A percentile compares a stretch with the other conserved stretches of the same genome.
Evolutionary conservation across 805 yeast genomes (phyloP).

Genomic region (Wickerhamomyces hampshirensis): DNA sequence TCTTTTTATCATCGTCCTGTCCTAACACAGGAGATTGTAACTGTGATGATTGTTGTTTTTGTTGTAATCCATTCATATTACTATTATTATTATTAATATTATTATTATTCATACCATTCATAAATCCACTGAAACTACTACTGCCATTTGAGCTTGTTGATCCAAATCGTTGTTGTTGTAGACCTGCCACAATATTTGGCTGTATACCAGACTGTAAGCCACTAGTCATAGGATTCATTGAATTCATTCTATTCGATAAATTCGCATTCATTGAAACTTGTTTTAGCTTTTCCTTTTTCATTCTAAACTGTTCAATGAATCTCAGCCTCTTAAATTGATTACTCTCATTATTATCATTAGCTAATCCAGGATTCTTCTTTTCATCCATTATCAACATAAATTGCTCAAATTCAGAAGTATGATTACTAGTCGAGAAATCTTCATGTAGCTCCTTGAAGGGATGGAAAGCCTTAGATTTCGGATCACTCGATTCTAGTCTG

Average conservation of each 20-base stretch:
- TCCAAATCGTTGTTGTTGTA: conserved; percentile 22
- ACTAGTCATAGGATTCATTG: background rate
- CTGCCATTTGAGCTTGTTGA: conserved; percentile 25
- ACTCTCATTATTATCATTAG: conserved; percentile 24
- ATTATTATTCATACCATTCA: no score
- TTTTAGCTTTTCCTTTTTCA: conserved; percentile 53
- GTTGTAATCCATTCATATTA: conserved; percentile 20
- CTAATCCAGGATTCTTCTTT: conserved; percentile 31
- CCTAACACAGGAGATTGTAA: conserved; percentile 15
- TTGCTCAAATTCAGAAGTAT: conserved; percentile 83
- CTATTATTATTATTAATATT: conserved; percentile 25
- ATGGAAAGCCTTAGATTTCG: conserved; percentile 34
- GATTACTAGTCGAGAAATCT: conserved; percentile 53
- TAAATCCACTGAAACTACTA: no score
- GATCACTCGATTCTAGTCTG: conserved; percentile 35
- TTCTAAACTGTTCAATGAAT: conserved; percentile 81
- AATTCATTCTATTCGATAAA: conserved; percentile 14
- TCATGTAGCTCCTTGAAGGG: conserved; percentile 54
- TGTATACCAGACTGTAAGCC: conserved; percentile 2
- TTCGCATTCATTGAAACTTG: conserved; percentile 34
- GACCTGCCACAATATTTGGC: conserved; percentile 4
- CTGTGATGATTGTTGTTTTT: conserved; percentile 25
- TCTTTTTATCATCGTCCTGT: conserved; percentile 18
- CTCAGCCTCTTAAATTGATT: conserved; percentile 80
- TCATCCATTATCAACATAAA: conserved; percentile 72